phyloP scores from a whole-genome alignment of 208 protist genomes.

The Leishmania tarentolae region DNA sequence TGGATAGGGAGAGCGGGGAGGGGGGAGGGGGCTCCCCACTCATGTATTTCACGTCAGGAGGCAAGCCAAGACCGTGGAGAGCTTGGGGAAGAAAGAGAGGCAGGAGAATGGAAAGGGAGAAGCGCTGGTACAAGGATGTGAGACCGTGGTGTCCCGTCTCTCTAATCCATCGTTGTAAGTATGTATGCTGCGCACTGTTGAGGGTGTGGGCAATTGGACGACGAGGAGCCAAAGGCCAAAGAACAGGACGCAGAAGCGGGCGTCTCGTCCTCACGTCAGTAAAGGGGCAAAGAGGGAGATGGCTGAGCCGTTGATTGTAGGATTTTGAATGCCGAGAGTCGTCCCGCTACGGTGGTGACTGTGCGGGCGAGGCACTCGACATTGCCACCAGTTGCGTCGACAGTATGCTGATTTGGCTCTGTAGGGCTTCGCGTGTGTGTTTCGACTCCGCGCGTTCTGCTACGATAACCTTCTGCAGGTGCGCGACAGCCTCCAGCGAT shows the following conservation, averaged over 20 bases:
- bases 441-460: slow-evolving; percentile 50
- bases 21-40: background rate
- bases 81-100: background rate
- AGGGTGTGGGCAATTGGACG: background rate
- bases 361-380: slow-evolving; percentile 9
- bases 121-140: background rate
- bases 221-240: background rate
- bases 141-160: background rate
- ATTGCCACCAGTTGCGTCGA: slow-evolving; percentile 65
- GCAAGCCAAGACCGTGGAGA: no score
- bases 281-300: background rate
- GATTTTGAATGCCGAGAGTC: background rate
- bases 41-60: background rate
- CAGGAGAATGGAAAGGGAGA: background rate
- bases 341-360: background rate
- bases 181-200: background rate
- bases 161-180: background rate
- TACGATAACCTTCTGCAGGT: slow-evolving; percentile 39
- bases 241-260: background rate
- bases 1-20: no score
- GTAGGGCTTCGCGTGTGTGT: slow-evolving; percentile 51
- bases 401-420: slow-evolving; percentile 72
- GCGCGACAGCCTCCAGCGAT: slow-evolving; percentile 35
- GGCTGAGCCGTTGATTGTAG: background rate
- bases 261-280: background rate